Conservation (phyloP, 1,284 basidiomycete genomes). For the Exobasidium rhododendri region DNA sequence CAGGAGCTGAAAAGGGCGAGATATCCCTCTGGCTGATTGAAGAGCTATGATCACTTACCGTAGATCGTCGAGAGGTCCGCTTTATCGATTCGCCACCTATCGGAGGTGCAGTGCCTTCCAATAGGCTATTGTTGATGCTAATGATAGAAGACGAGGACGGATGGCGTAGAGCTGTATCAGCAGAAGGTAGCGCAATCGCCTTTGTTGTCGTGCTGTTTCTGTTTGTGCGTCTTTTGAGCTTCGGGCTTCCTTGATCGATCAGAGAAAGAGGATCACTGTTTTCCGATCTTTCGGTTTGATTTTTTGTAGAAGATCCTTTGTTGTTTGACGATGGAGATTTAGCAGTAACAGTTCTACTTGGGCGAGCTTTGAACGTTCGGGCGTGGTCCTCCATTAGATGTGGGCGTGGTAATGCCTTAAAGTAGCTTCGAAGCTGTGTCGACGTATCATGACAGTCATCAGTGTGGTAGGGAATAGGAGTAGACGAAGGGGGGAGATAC, state of each 20-base stretch:
- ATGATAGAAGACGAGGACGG: no score
- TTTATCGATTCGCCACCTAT: neutral
- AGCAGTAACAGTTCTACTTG: neutral
- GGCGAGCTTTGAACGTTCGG: conserved; percentile 1
- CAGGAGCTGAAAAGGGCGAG: conserved; percentile 16
- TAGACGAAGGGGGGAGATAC: no score
- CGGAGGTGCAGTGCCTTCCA: neutral
- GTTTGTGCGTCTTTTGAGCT: neutral
- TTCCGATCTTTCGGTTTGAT: neutral
- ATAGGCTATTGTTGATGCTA: no score
- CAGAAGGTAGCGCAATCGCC: no score
- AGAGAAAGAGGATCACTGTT: neutral
- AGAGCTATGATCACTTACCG: neutral
- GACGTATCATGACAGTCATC: neutral
- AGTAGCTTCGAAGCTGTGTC: neutral
- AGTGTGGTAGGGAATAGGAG: no score
- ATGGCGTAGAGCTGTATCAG: neutral
- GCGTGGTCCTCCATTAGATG: conserved; percentile 8
- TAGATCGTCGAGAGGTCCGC: neutral
- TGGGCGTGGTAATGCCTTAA: neutral
- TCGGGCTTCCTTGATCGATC: neutral
- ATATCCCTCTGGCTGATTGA: conserved; percentile 9
- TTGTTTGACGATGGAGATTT: neutral
- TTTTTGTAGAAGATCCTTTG: neutral
- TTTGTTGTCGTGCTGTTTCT: neutral